Percentiles rank a stretch among this genome's conserved stretches.
These are phyloP conservation scores for Neofusicoccum sp. DNA, from an alignment of 2,329 filamentous ascomycete genomes.

Conservation along the genomic window DNA sequence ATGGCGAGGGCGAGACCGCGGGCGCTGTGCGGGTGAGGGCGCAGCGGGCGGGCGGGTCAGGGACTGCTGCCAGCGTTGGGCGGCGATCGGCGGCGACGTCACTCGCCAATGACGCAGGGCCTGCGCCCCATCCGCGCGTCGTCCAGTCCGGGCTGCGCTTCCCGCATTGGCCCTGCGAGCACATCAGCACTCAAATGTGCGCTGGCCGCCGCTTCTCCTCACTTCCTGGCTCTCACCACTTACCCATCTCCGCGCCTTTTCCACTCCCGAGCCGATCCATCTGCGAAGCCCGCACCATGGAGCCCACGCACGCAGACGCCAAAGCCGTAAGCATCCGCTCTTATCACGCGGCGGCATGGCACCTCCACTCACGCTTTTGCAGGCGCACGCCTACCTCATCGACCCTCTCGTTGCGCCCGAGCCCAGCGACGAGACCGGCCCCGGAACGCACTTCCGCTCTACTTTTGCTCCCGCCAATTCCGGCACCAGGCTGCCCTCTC, in stretches of 20 bases:
- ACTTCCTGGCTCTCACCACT: background rate
- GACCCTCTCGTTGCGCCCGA: slow-evolving; percentile 68
- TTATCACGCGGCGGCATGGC: background rate
- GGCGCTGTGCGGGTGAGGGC: background rate
- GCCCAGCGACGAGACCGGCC: slow-evolving; percentile 65
- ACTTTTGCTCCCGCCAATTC: slow-evolving; percentile 42
- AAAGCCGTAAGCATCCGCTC: slow-evolving; percentile 14
- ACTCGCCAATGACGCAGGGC: slow-evolving; percentile 14
- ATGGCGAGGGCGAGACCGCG: background rate
- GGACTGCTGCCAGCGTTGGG: background rate
- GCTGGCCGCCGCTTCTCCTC: background rate
- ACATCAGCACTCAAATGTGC: slow-evolving; percentile 7
- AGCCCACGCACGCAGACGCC: slow-evolving; percentile 8
- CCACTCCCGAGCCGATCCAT: background rate
- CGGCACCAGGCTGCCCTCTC: slow-evolving; percentile 28
- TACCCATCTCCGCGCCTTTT: background rate
- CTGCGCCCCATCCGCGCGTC: slow-evolving; percentile 2
- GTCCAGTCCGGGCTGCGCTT: background rate
- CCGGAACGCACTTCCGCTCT: slow-evolving; percentile 56
- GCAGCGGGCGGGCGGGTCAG: background rate
- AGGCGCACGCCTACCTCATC: slow-evolving; percentile 67
- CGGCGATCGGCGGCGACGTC: slow-evolving; percentile 10
- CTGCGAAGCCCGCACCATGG: background rate
- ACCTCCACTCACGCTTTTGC: slow-evolving; percentile 9
- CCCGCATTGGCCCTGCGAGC: background rate